These are phyloP conservation scores for Stygiomarasmius scandens DNA, from an alignment of 1,284 basidiomycete genomes.

Conservation along the genomic window DNA sequence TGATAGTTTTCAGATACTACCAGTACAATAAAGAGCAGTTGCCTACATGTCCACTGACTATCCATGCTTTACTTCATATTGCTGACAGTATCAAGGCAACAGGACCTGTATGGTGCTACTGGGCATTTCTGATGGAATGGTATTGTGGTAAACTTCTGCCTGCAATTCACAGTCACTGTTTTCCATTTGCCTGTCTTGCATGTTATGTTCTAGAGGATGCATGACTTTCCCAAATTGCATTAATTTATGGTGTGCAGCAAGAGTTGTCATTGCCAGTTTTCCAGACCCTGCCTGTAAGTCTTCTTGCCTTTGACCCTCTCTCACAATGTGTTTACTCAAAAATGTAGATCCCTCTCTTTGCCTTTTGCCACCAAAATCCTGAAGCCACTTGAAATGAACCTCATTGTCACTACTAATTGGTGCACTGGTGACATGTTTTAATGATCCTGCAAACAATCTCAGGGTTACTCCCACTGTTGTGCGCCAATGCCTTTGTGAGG, in stretches of 20 bases:
- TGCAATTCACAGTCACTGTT: slow-evolving; percentile 28
- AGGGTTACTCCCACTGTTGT: too few species aligned
- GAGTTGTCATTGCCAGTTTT: slow-evolving; percentile 16
- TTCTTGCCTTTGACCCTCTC: not conserved
- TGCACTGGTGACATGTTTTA: too few species aligned
- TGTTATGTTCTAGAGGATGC: slow-evolving; percentile 26
- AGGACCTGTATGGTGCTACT: slow-evolving; percentile 46
- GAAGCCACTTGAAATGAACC: too few species aligned
- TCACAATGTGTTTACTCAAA: not conserved
- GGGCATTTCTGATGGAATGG: slow-evolving; percentile 44
- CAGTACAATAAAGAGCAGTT: slow-evolving; percentile 32
- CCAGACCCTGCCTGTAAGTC: not conserved
- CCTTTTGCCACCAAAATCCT: too few species aligned
- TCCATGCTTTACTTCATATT: slow-evolving; percentile 46
- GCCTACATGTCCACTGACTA: slow-evolving; percentile 37
- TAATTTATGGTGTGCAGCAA: slow-evolving; percentile 21
- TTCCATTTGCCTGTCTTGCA: slow-evolving; percentile 31
- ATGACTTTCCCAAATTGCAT: slow-evolving; percentile 30
- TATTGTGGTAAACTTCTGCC: slow-evolving; percentile 31
- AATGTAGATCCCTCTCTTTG: too few species aligned
- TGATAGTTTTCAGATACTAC: slow-evolving; percentile 38
- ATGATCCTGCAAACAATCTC: not conserved
- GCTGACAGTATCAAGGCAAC: slow-evolving; percentile 31
- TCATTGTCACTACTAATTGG: too few species aligned
- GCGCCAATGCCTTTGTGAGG: too few species aligned